Evolutionary conservation across 2,329 filamentous ascomycete genomes (phyloP).

Genomic region (Sarocladium strictum): DNA sequence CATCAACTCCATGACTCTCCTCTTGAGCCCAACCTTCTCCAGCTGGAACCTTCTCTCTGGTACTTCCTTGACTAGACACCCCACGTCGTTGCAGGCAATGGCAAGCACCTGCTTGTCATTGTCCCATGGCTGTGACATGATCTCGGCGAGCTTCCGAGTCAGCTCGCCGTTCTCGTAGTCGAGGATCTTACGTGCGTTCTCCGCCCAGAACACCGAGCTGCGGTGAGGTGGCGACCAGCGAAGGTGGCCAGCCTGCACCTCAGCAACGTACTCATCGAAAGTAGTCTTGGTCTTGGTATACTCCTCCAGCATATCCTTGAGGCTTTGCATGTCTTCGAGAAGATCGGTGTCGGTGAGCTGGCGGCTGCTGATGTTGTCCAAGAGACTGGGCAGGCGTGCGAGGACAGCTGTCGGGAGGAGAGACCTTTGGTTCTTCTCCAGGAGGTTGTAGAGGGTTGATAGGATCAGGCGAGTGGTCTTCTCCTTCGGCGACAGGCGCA

Average conservation of each 20-base stretch:
- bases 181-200: conserved; percentile 82
- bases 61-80: conserved; percentile 81
- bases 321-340: conserved; percentile 52
- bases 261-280: conserved; percentile 83
- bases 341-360: conserved; percentile 61
- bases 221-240: conserved; percentile 91
- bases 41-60: conserved; percentile 75
- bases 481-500: conserved; percentile 91
- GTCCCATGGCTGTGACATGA: conserved; percentile 67
- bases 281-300: conserved; percentile 68
- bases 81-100: conserved; percentile 89
- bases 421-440: conserved; percentile 63
- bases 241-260: conserved; percentile 79
- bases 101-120: conserved; percentile 84
- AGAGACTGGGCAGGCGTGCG: conserved; percentile 67
- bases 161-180: conserved; percentile 77
- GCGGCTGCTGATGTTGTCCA: conserved; percentile 56
- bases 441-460: conserved; percentile 82
- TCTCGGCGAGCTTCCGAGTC: conserved; percentile 76
- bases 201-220: conserved; percentile 81
- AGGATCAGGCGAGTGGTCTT: conserved; percentile 92
- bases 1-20: conserved; percentile 90
- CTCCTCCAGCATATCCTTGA: conserved; percentile 59
- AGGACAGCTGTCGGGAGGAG: conserved; percentile 80
- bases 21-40: conserved; percentile 81